These are phyloP conservation scores for Sporothrix protearum DNA, from an alignment of 2,329 filamentous ascomycete genomes.

Conservation along the genomic window DNA sequence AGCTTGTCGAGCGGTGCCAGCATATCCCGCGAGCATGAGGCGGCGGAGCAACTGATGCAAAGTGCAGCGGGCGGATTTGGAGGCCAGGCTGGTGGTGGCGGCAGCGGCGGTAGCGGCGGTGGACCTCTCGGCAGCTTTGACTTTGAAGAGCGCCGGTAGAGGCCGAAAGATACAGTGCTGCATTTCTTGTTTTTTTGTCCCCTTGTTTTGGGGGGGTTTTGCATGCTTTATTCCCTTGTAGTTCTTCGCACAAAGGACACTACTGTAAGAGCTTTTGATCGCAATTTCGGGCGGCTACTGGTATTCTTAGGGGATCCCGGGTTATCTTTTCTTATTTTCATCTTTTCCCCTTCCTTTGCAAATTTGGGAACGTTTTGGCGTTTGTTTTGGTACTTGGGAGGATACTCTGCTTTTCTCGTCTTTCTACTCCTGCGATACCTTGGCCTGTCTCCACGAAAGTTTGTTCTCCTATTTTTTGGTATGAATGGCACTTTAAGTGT, in stretches of 20 bases:
- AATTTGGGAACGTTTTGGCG: background rate
- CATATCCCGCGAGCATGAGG: constrained; percentile 41
- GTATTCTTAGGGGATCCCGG: background rate
- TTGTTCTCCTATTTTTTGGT: background rate
- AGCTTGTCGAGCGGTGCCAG: constrained; percentile 19
- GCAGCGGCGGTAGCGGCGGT: background rate
- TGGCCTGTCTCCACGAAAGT: background rate
- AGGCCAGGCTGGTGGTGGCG: constrained; percentile 52
- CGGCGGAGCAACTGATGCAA: constrained; percentile 63
- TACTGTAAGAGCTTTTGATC: background rate
- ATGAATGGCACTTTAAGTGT: background rate
- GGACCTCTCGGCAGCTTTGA: background rate
- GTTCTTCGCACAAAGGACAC: background rate
- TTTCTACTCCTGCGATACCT: background rate
- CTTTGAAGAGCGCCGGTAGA: constrained; percentile 16
- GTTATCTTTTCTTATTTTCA: background rate
- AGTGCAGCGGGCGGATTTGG: background rate
- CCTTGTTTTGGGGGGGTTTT: too few species aligned
- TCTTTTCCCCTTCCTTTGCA: too few species aligned
- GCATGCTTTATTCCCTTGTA: background rate
- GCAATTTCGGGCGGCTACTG: too few species aligned
- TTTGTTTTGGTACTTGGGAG: background rate
- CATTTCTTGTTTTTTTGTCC: background rate
- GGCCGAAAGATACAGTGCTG: too few species aligned
- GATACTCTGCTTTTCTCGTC: background rate